Evolutionary conservation across 176 grass and related monocot species (phyloP), one percentile per base, ranked within the genome.

Genomic region (Oryza meridionalis): DNA sequence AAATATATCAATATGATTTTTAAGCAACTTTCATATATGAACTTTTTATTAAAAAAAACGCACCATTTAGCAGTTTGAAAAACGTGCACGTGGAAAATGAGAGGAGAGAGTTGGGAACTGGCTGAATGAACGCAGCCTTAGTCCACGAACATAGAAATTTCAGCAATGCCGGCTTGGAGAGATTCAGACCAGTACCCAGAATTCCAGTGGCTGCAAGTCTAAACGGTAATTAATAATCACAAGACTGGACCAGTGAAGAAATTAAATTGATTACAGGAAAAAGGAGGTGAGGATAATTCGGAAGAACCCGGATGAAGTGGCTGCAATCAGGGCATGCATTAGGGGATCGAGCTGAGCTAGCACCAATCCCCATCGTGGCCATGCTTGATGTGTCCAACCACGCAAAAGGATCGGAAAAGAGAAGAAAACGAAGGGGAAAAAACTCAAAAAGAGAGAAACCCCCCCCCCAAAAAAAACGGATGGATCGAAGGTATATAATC

Each of bases 331-430:
- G 37, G 26, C 37, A 50, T 46, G 33, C 82, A 69, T 27, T 12
- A 16, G 65, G 32, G 22, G 4, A 31, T 31, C 29, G 29, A 9
- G 65, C 21, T 22, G 21, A 9, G n/a, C 19, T 58, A 58, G 68
- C 82, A 85, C 69, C 69, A 19, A 68, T 81, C 77, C 16, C 61
- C 61, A 75, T 81, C 70, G 17, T 15, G 46, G 82, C 61, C 69
- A 32, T 26, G 3, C 65, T 11, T 62, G 63, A 69, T 19, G 70
- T 25, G 84, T 75, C 70, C 15, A 80, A 47, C 62, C 77, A 19
- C 7, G 31, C 81, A 75, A 59, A 58, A 58, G 26, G 44, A 26
- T 19, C 11, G 21, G 49, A 11, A 19, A 40, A 46, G 7, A 61
- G 73, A 21, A 58, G 9, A 67, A 43, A 43, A 43, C 9, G 42